These are phyloP conservation scores for Arthroderma uncinatum DNA, from an alignment of 2,329 filamentous ascomycete species.

Conservation along the genomic window DNA sequence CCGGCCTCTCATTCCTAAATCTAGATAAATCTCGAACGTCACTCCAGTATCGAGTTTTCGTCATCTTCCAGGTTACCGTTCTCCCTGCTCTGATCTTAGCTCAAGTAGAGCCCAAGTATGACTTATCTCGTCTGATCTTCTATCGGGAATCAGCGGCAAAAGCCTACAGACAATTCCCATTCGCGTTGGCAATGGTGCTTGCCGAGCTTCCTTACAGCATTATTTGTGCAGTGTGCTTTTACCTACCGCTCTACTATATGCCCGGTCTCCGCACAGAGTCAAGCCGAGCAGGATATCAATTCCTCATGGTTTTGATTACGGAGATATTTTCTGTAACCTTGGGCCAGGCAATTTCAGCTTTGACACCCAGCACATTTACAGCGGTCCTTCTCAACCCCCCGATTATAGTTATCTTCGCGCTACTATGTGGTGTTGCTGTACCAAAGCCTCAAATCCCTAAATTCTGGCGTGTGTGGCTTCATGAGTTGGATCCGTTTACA, in stretches of 20 bases:
- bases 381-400: constrained; percentile 63
- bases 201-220: constrained; percentile 78
- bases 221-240: constrained; percentile 70
- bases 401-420: constrained; percentile 59
- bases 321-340: constrained; percentile 76
- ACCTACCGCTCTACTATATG: constrained; percentile 73
- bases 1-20: constrained; percentile 67
- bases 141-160: constrained; percentile 79
- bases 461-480: constrained; percentile 77
- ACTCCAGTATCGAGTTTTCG: constrained; percentile 76
- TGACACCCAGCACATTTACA: constrained; percentile 63
- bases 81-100: constrained; percentile 72
- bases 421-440: constrained; percentile 48
- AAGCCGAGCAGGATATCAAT: constrained; percentile 68
- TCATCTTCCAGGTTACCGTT: constrained; percentile 78
- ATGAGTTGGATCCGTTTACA: constrained; percentile 54
- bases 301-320: constrained; percentile 72
- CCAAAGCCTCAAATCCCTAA: constrained; percentile 48
- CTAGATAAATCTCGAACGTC: constrained; percentile 64
- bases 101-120: constrained; percentile 76
- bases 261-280: constrained; percentile 56
- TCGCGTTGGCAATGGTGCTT: constrained; percentile 64
- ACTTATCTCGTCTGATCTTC: constrained; percentile 67
- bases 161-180: constrained; percentile 72
- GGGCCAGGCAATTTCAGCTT: constrained; percentile 61